These are phyloP conservation scores for Limnanthes douglasii DNA, from an alignment of 345 rosid species.

Conservation along the genomic window DNA sequence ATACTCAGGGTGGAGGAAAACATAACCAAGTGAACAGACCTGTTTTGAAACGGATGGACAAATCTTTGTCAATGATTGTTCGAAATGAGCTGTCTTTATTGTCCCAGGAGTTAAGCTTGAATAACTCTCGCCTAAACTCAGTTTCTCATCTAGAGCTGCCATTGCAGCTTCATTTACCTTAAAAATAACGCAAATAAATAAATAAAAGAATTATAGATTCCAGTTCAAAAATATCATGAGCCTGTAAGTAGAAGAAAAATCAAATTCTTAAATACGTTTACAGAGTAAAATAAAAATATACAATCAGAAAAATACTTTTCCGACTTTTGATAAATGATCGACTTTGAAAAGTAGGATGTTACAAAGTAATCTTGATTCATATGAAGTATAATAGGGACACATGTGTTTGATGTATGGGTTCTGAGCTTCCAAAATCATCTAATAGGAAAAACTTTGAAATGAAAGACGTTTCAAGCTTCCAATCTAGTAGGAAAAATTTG, in stretches of 20 bases:
- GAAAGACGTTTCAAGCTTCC: too few species aligned
- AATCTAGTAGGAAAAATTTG: too few species aligned
- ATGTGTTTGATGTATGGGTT: too few species aligned
- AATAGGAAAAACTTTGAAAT: too few species aligned
- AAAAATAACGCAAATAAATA: constrained; percentile 3
- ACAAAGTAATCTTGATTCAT: too few species aligned
- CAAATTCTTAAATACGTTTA: neutral
- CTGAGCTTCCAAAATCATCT: neutral
- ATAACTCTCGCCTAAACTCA: constrained; percentile 6
- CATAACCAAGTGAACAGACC: constrained; percentile 17
- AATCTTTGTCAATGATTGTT: constrained; percentile 35
- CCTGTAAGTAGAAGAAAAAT: neutral
- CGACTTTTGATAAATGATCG: too few species aligned
- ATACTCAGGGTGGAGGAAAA: neutral
- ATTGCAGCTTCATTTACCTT: constrained; percentile 69
- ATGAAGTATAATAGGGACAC: too few species aligned
- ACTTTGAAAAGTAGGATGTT: too few species aligned
- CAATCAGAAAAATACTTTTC: neutral
- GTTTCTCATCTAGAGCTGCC: constrained; percentile 46
- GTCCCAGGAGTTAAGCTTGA: constrained; percentile 12
- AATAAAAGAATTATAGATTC: constrained; percentile 5
- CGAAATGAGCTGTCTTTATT: constrained; percentile 45
- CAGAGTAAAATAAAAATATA: constrained; percentile 3
- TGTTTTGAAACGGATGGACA: constrained; percentile 45
- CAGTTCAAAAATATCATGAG: neutral